These are phyloP conservation scores for Leishmania major DNA, from an alignment of 208 protist species.

Conservation along the genomic window DNA sequence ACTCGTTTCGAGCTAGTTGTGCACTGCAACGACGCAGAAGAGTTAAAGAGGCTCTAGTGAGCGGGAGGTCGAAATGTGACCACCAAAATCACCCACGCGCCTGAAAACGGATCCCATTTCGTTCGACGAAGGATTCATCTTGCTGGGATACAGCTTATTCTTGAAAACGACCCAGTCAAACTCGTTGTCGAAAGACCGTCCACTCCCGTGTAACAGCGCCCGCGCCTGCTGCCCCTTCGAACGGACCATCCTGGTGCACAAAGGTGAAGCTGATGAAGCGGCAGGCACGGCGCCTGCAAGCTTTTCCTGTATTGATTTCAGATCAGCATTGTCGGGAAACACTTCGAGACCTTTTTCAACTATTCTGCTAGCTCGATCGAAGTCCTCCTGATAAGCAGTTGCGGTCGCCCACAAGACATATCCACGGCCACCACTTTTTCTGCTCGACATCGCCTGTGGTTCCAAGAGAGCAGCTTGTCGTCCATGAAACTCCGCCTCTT, in stretches of 20 bases:
- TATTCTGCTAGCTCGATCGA: constrained; percentile 60
- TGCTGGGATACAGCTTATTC: constrained; percentile 80
- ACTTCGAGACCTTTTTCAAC: constrained; percentile 63
- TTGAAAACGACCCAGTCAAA: constrained; percentile 86
- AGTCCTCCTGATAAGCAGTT: constrained; percentile 85
- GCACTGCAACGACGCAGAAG: constrained; percentile 8
- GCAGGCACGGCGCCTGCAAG: neutral
- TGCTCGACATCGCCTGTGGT: constrained; percentile 16
- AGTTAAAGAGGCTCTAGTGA: constrained; percentile 57
- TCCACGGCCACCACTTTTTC: constrained; percentile 29
- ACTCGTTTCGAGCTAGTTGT: constrained; percentile 3
- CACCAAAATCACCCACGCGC: constrained; percentile 78
- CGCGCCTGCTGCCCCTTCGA: constrained; percentile 59
- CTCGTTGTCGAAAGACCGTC: constrained; percentile 81
- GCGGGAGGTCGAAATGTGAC: constrained; percentile 77
- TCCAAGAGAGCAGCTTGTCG: constrained; percentile 70
- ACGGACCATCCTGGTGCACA: constrained; percentile 20
- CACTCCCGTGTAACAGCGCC: constrained; percentile 55
- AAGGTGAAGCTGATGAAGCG: constrained; percentile 1
- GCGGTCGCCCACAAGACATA: constrained; percentile 78
- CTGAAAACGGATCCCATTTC: constrained; percentile 90
- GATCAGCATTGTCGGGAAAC: constrained; percentile 36
- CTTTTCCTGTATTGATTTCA: constrained; percentile 30
- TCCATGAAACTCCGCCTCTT: constrained; percentile 80
- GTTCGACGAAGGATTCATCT: constrained; percentile 82